Conservation (phyloP, 345 rosid species). For the Murraya koenigii region DNA sequence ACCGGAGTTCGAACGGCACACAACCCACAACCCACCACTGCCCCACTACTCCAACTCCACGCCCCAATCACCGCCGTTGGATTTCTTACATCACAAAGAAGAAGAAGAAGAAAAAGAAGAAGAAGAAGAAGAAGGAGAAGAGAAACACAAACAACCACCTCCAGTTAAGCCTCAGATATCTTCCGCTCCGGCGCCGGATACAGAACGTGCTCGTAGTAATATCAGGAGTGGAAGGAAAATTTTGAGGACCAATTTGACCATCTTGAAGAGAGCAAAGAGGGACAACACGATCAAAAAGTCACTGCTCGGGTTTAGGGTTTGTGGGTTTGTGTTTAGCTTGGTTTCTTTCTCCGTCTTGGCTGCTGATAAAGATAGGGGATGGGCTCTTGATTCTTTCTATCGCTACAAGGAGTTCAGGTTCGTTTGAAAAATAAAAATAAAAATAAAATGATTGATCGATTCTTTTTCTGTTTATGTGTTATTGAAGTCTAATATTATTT, state of each 20-base stretch:
- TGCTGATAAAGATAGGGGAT: conserved; percentile 79
- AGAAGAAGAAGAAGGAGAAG: conserved; percentile 15
- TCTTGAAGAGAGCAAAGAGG: conserved; percentile 46
- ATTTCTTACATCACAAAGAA: conserved; percentile 25
- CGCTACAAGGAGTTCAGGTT: conserved; percentile 87
- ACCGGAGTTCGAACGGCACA: not conserved
- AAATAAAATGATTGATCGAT: too few species aligned
- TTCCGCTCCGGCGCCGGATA: not conserved
- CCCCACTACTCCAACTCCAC: conserved; percentile 12
- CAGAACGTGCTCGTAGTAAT: conserved; percentile 22
- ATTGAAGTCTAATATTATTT: not conserved
- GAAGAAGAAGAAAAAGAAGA: conserved; percentile 15
- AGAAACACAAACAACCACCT: not conserved
- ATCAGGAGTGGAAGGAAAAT: conserved; percentile 24
- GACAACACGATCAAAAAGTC: conserved; percentile 40
- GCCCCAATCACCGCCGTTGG: conserved; percentile 27
- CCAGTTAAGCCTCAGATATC: conserved; percentile 6
- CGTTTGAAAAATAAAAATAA: not conserved
- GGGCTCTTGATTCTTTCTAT: conserved; percentile 88
- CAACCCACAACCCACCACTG: conserved; percentile 2
- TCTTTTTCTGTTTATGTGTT: not conserved
- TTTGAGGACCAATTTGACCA: conserved; percentile 40
- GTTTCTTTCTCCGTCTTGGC: conserved; percentile 75
- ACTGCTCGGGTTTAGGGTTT: conserved; percentile 57
- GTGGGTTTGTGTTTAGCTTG: conserved; percentile 61